Conservation (phyloP, 768 basidiomycete species). For the Lentinula edodes region DNA sequence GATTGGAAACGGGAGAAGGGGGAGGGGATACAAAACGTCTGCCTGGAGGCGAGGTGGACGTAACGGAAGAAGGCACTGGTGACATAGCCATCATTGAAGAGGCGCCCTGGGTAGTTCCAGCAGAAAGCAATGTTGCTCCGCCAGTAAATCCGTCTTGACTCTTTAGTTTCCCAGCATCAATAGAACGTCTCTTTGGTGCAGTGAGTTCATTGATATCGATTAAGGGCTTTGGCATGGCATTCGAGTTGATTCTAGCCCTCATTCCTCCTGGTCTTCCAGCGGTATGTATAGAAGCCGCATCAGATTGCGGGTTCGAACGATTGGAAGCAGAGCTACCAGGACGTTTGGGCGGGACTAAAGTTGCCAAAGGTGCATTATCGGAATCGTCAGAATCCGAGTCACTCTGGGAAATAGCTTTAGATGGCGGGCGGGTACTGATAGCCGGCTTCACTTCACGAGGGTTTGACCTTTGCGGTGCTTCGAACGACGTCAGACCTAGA, state of each 20-base stretch:
- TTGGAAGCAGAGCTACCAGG: constrained; percentile 49
- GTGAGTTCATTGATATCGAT: constrained; percentile 47
- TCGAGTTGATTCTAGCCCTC: constrained; percentile 1
- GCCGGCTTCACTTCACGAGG: background rate
- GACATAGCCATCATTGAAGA: constrained; percentile 11
- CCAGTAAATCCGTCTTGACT: constrained; percentile 32
- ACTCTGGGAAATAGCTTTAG: background rate
- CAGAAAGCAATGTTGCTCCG: constrained; percentile 23
- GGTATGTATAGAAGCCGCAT: constrained; percentile 15
- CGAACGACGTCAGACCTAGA: background rate
- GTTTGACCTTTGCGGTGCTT: background rate
- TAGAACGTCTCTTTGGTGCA: constrained; percentile 8
- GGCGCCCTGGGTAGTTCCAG: background rate
- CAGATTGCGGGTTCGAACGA: constrained; percentile 15
- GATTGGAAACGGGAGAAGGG: constrained; percentile 19
- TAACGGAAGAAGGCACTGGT: constrained; percentile 20
- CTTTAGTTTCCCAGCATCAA: constrained; percentile 9
- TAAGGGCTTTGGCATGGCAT: constrained; percentile 31
- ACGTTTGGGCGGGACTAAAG: constrained; percentile 53
- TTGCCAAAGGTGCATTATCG: constrained; percentile 60
- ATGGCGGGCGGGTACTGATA: constrained; percentile 1
- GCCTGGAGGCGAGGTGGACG: constrained; percentile 25
- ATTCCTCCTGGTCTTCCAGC: constrained; percentile 6
- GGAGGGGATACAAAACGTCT: constrained; percentile 29
- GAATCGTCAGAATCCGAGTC: constrained; percentile 30